Conservation (phyloP, 176 grass and related monocot genomes). For the Saccharum officinarum region DNA sequence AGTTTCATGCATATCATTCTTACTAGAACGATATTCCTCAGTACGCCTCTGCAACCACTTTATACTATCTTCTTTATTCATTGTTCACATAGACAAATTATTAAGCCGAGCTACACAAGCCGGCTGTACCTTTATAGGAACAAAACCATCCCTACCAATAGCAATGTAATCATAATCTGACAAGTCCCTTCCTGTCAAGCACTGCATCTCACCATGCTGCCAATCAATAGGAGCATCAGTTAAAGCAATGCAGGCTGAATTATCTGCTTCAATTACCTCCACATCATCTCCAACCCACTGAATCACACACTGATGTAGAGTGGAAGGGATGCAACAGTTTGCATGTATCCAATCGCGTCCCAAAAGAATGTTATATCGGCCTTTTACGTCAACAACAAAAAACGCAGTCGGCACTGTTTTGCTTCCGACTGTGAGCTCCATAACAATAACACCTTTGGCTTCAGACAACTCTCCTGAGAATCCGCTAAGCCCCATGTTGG, state of each 20-base stretch:
- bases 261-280: background rate
- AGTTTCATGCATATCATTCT: constrained; percentile 2
- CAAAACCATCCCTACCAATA: background rate
- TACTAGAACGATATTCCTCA: background rate
- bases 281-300: background rate
- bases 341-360: too few species aligned
- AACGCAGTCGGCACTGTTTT: too few species aligned
- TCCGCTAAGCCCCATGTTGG: background rate
- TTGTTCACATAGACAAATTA: background rate
- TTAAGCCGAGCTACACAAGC: constrained; percentile 1
- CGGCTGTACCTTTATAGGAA: background rate
- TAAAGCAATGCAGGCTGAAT: background rate
- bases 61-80: constrained; percentile 7
- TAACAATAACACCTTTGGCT: too few species aligned
- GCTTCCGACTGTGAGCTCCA: background rate
- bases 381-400: too few species aligned
- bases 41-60: background rate
- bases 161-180: background rate
- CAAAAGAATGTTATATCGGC: too few species aligned
- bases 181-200: constrained; percentile 7
- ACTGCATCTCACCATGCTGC: background rate
- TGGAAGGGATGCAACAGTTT: too few species aligned
- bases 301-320: too few species aligned
- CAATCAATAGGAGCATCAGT: background rate
- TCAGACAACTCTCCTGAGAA: background rate